A percentile compares a stretch with the other conserved stretches of the same genome.
These are phyloP conservation scores for Cucurbita pepo DNA, from an alignment of 306 rosid species.

Conservation along the genomic window DNA sequence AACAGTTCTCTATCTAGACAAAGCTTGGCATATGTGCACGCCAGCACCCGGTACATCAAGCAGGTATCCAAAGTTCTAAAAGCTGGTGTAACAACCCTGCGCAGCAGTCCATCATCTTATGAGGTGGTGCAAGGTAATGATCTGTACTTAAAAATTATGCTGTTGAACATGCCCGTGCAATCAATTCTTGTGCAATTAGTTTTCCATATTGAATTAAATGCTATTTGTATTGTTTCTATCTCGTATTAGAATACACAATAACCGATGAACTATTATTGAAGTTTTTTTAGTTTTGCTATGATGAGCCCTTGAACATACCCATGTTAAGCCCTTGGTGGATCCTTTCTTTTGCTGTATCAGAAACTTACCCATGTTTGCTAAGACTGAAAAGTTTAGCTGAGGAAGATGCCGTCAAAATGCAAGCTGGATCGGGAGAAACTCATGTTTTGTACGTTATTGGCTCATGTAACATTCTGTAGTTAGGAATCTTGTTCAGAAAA, in stretches of 20 bases:
- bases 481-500: constrained; percentile 12
- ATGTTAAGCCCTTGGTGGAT: background rate
- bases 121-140: constrained; percentile 78
- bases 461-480: background rate
- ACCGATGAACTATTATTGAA: background rate
- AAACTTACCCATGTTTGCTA: constrained; percentile 56
- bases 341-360: constrained; percentile 30
- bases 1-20: constrained; percentile 65
- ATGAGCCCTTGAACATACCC: background rate
- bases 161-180: background rate
- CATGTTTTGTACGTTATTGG: constrained; percentile 65
- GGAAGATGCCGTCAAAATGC: constrained; percentile 73
- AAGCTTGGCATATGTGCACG: constrained; percentile 87
- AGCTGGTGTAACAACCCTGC: constrained; percentile 71
- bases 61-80: constrained; percentile 88
- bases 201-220: background rate
- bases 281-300: background rate
- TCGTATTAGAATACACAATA: background rate
- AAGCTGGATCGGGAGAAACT: constrained; percentile 87
- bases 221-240: background rate
- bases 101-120: constrained; percentile 69
- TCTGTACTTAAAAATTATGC: background rate
- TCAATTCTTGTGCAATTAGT: background rate
- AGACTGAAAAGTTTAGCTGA: constrained; percentile 77
- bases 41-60: constrained; percentile 73